These are phyloP conservation scores for Clitoria ternatea DNA, from an alignment of 306 rosid species.

Conservation along the genomic window DNA sequence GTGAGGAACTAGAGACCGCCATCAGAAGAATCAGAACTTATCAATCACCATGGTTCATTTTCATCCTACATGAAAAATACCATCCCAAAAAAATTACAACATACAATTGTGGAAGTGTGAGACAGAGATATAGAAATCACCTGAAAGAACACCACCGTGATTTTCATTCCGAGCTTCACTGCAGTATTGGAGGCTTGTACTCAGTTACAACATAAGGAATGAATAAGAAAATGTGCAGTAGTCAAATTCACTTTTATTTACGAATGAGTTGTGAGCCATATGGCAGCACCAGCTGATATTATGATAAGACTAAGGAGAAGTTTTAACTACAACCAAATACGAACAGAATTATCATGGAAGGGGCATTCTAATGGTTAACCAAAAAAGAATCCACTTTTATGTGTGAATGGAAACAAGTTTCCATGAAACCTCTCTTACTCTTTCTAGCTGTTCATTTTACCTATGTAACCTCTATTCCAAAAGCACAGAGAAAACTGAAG, in stretches of 20 bases:
- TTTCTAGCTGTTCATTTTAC: neutral
- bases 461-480: slow-evolving; percentile 35
- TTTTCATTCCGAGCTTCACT: neutral
- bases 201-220: neutral
- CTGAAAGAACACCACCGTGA: slow-evolving; percentile 16
- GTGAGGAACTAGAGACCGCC: slow-evolving; percentile 41
- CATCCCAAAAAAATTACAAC: neutral
- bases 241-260: slow-evolving; percentile 3
- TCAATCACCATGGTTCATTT: slow-evolving; percentile 17
- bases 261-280: no score
- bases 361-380: no score
- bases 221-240: slow-evolving; percentile 7
- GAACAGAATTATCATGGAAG: no score
- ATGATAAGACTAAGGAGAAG: no score
- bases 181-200: neutral
- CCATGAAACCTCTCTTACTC: neutral
- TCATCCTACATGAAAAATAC: neutral
- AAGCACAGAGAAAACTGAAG: neutral
- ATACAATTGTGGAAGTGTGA: neutral
- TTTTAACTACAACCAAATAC: no score
- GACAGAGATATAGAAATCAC: slow-evolving; percentile 5
- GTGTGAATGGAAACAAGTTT: slow-evolving; percentile 1
- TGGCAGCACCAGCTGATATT: no score
- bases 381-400: slow-evolving; percentile 12
- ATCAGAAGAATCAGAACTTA: slow-evolving; percentile 27